Evolutionary conservation across 106 monocot genomes (phyloP).

Genomic region (Dendrobium nobile): DNA sequence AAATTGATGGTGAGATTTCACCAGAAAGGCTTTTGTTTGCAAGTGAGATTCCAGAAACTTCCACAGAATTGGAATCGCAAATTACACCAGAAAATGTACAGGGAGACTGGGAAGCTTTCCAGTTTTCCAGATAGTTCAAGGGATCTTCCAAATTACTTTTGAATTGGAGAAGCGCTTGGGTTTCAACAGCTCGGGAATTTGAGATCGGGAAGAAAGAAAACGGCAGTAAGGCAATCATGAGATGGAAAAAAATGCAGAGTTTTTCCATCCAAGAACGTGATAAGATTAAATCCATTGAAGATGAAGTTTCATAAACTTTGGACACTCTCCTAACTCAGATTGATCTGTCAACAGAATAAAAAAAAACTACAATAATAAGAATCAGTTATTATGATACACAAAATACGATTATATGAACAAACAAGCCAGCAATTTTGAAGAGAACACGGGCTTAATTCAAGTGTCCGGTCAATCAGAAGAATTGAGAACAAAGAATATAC

Average conservation of each 20-base stretch:
- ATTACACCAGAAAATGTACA: constrained; percentile 54
- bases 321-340: neutral
- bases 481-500: no score
- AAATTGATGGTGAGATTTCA: constrained; percentile 44
- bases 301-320: constrained; percentile 4
- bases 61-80: constrained; percentile 37
- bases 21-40: constrained; percentile 55
- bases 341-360: neutral
- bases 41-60: constrained; percentile 52
- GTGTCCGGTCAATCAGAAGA: no score
- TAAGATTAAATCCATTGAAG: neutral
- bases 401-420: neutral
- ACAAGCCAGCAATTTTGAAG: neutral
- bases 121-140: constrained; percentile 33
- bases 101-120: constrained; percentile 39
- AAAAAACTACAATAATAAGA: neutral
- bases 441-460: neutral
- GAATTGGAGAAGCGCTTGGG: constrained; percentile 47
- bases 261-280: constrained; percentile 16
- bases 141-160: constrained; percentile 53
- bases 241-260: constrained; percentile 5
- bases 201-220: constrained; percentile 16
- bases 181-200: constrained; percentile 24
- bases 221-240: constrained; percentile 16
- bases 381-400: neutral